Conservation (phyloP, 129 eudicot genomes). For the Tanacetum coccineum region DNA sequence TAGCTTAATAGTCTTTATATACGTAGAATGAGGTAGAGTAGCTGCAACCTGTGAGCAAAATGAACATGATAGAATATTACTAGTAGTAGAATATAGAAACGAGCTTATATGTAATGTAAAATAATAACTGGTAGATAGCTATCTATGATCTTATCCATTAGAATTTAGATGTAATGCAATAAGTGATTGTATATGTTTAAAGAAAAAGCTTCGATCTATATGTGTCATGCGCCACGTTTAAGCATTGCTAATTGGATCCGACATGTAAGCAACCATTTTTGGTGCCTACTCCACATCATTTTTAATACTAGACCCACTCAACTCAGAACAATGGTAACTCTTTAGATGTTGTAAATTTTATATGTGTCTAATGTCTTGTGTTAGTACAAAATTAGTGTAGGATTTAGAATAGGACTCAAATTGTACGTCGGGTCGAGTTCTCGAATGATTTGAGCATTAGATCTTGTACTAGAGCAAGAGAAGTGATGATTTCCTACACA, state of each 20-base stretch:
- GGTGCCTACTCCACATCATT: constrained; percentile 35
- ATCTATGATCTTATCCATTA: background rate
- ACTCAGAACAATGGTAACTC: background rate
- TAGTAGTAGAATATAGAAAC: background rate
- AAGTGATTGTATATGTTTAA: background rate
- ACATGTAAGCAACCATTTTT: constrained; percentile 36
- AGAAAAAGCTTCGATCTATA: constrained; percentile 10
- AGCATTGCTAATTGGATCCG: constrained; percentile 32
- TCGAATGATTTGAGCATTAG: no score
- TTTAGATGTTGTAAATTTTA: no score
- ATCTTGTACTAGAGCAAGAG: no score
- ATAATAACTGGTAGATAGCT: background rate
- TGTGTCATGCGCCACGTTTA: constrained; percentile 13
- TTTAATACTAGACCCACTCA: background rate
- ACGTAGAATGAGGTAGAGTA: no score
- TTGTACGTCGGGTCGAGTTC: no score
- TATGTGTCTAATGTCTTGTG: no score
- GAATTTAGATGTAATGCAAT: background rate
- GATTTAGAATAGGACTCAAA: no score
- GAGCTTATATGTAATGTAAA: background rate
- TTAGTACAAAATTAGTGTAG: no score
- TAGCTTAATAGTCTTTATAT: no score
- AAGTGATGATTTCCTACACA: no score
- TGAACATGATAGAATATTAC: no score
- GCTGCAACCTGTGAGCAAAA: no score